Evolutionary conservation across 345 rosid genomes (phyloP), one percentile per base, ranked within the genome.

Genomic region (Ricinus communis): DNA sequence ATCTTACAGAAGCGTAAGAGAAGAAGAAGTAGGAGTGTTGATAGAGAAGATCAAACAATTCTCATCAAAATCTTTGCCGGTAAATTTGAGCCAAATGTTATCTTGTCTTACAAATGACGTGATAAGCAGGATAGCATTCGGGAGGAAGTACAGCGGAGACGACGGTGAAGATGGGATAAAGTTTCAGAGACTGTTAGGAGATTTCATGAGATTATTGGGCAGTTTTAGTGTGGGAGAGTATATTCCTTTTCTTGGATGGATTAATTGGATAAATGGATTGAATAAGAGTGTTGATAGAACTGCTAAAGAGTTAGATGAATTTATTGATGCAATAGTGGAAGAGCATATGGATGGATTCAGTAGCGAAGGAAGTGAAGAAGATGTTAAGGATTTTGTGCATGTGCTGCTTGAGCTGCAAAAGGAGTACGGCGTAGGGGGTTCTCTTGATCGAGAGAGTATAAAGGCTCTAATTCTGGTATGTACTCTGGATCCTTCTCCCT

Each of bases 401-500:
- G 71, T 78, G 31, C 53, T 82, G 77, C 82, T 82, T 47, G 24
- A 52, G 22, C 15, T 85, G 66, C 84, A 79, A 41, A 83, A 40
- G 55, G 76, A 79, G 4, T 16, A n/a, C 1, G 75, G 77, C 27
- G 7, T 9, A 5, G 86, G 62, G 76, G 21, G 8, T 43, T 43
- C 47, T 4, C 41, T 81, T 19, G 82, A 75, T 12, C 69, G 58
- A 46, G 45, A 21, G 5, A 68, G 70, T 76, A 63, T 87, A 1
- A 87, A 85, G 60, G 86, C 85, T 61, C 18, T 87, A n/a, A 30
- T 85, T 60, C 54, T 84, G 87, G 90, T 86, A 82, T 18, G 45
- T 43, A 43, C 47, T 43, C 4, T 43, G 12, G 13, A 43, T 11
- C 47, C 47, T 43, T 43, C 12, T 43, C 47, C 14, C 14, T 43